A percentile compares a stretch with the other conserved stretches of the same genome.
These are phyloP conservation scores for Myriosclerotinia duriaeana DNA, from an alignment of 2,329 filamentous ascomycete species.

Conservation along the genomic window DNA sequence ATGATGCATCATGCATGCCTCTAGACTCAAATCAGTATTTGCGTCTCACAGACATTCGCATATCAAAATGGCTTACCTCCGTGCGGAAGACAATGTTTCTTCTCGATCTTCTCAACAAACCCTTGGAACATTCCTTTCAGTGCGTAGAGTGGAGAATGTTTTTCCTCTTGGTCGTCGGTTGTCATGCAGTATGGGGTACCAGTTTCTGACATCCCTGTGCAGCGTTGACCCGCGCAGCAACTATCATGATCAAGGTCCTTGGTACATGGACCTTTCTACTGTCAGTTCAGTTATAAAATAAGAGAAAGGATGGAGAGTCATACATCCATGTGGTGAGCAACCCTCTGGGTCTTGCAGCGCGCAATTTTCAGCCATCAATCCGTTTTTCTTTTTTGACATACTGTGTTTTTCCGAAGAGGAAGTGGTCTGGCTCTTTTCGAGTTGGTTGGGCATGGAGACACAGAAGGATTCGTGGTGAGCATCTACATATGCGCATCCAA, in stretches of 20 bases:
- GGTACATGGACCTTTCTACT: not conserved
- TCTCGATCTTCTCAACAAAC: not conserved
- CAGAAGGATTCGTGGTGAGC: not conserved
- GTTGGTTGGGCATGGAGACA: not conserved
- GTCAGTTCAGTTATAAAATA: not conserved
- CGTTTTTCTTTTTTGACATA: not conserved
- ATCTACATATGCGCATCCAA: not conserved
- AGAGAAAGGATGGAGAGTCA: not conserved
- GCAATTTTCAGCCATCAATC: not conserved
- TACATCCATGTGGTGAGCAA: not conserved
- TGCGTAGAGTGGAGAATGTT: not conserved
- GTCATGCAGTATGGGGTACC: not conserved
- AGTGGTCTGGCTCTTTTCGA: not conserved
- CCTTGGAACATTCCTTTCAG: constrained; percentile 11
- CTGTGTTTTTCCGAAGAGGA: not conserved
- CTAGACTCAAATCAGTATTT: not conserved
- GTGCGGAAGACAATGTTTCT: not conserved
- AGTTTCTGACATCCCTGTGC: not conserved
- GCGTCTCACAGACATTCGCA: not conserved
- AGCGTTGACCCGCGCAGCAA: constrained; percentile 6
- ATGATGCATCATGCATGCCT: constrained; percentile 10
- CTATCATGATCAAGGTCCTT: not conserved
- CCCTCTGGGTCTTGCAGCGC: not conserved
- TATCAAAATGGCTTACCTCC: not conserved
- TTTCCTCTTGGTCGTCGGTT: not conserved